Evolutionary conservation across 176 grass and related monocot species (phyloP), one percentile per base, ranked within the genome.

Genomic region (Eragrostis curvula): DNA sequence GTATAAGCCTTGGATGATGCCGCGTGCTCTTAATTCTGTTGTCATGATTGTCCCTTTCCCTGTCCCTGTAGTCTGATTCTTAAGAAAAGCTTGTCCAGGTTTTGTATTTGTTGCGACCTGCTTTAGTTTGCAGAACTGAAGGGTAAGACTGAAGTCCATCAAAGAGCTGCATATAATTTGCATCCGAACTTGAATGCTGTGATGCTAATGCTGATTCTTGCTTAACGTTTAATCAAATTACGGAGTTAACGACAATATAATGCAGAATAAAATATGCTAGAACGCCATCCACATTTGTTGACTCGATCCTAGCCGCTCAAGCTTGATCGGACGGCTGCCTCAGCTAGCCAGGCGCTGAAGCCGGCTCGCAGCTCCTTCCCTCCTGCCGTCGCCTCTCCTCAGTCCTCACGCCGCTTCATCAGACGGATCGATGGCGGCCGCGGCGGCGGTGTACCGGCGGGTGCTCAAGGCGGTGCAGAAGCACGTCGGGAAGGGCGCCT

Each of bases 391-490:
- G 32, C 32, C 32, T 36, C 32, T 36, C 3, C 32, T 36, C 3
- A 36, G 3, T 36, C 3, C 32, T 36, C 3, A 36, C 32, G 32
- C 32, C 32, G 32, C 32, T 36, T 36, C 32, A 47, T 36, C 32
- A 47, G 52, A 79, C 68, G 39, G 46, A 46, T 24, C 77, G 68
- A 85, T 84, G 73, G 85, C 76, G 49, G 72, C 39, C 21, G 63
- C 77, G 51, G 55, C 81, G 63, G 47, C 75, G 49, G 81, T 52
- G 46, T 94, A 94, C 75, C 62, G 89, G 64, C 61, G 67, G 61
- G 84, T 91, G 47, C 85, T 89, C 23, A 94, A 76, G 85, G 92
- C 89, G 49, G 85, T 94, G 47, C 68, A 88, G 57, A 95, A 88
- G 62, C 84, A 90, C 72, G 75, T 88, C 71, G 81, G 93, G 30